A percentile compares a stretch with the other conserved stretches of the same genome.
Evolutionary conservation across 1,139 yeast genomes (phyloP).

Genomic region (Scheffersomyces lignicola): DNA sequence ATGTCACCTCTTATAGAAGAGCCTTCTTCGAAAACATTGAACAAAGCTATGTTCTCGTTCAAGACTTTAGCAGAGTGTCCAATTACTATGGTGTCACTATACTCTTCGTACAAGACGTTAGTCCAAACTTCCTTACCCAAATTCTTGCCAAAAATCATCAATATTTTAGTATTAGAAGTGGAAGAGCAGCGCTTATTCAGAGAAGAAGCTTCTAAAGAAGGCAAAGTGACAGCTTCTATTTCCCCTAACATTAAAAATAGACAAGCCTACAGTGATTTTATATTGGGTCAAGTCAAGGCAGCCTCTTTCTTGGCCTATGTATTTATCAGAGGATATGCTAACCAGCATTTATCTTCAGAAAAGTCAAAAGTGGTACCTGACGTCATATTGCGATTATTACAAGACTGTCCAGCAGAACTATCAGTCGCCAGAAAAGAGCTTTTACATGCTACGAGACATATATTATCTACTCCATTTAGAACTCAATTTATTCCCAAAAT

Average conservation of each 20-base stretch:
- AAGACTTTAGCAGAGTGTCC: constrained; percentile 96
- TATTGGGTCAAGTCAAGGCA: constrained; percentile 95
- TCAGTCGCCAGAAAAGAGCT: constrained; percentile 92
- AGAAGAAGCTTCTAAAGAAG: constrained; percentile 63
- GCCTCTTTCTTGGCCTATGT: constrained; percentile 94
- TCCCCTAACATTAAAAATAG: constrained; percentile 75
- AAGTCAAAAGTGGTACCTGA: constrained; percentile 80
- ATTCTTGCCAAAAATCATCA: constrained; percentile 81
- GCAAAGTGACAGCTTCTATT: constrained; percentile 50
- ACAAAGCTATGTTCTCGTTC: constrained; percentile 74
- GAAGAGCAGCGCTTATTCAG: constrained; percentile 40
- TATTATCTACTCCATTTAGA: constrained; percentile 84
- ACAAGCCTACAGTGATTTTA: constrained; percentile 82
- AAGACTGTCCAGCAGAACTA: constrained; percentile 96
- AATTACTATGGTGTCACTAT: constrained; percentile 88
- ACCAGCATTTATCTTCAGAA: constrained; percentile 58
- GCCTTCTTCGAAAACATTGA: constrained; percentile 37
- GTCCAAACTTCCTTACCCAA: constrained; percentile 70
- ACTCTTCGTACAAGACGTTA: constrained; percentile 80
- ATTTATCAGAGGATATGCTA: constrained; percentile 79
- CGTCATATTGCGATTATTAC: constrained; percentile 77
- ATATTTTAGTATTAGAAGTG: constrained; percentile 74
- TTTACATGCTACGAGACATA: constrained; percentile 92
- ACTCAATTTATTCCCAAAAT: constrained; percentile 81
- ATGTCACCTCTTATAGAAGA: constrained; percentile 43